Evolutionary conservation across 345 rosid species (phyloP), one percentile per base, ranked within the genome.

Genomic region (Hirschfeldia incana): DNA sequence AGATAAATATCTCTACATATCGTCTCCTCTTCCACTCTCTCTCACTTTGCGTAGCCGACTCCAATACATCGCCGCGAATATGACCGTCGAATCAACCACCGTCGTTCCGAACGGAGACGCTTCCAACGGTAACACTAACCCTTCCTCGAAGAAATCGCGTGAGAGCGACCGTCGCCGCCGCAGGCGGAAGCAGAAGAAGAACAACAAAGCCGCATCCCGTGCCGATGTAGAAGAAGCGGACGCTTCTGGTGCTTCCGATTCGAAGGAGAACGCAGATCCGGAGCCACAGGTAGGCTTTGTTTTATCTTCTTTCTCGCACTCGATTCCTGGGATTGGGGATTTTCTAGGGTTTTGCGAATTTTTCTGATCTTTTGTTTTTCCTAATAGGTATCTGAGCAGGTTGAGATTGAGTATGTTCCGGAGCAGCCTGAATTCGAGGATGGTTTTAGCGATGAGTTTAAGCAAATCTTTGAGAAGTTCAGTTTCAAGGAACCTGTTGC

Each of bases 131-230:
- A 80, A 72, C 77, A 37, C 73, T 13, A 53, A 12, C 21, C 30
- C 80, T 49, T 67, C 86, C 75, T 76, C 87, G 32, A 93, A 85
- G 80, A 90, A 92, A 77, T 84, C 93, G 1, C 89, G 87, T 8
- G 99, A 93, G 83, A 89, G 79, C 74, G 99, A 96, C 51, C 85
- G 98, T 39, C 99, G 99, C 16, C 98, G 98, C 72, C 91, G 98
- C 65, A 76, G 99, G 72, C 94, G 99, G 80, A 96, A 96, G 91
- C 99, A 93, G 88, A 96, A 96, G 94, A 95, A 96, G 90, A 90
- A 82, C 76, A 90, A 86, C 76, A 81, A 70, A 69, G 77, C 37
- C 37, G 37, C 69, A n/a, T 60, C 80, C 0, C 76, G 71, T 6
- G 55, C 62, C 53, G 85, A 82, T 27, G 78, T 75, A 13, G 89